These are phyloP conservation scores for Pichiaceae sp. DNA, from an alignment of 1,139 yeast species.

Conservation along the genomic window DNA sequence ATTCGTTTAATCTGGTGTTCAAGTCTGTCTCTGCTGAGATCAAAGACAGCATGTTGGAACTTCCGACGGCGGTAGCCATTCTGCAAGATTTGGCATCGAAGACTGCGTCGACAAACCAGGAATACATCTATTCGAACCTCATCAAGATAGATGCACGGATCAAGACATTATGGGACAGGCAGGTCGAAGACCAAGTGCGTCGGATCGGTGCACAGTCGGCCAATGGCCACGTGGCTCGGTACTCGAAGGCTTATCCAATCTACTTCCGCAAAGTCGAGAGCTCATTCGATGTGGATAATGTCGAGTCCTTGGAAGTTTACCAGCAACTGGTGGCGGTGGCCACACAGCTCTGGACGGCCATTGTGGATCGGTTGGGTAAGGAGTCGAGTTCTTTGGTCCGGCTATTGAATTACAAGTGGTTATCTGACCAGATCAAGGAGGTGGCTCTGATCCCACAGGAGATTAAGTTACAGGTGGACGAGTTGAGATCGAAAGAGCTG, in stretches of 20 bases:
- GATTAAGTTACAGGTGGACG: conserved; percentile 18
- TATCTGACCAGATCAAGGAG: conserved; percentile 19
- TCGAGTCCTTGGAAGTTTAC: conserved; percentile 9
- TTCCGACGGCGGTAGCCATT: conserved; percentile 34
- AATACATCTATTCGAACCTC: conserved; percentile 49
- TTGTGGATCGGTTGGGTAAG: conserved; percentile 8
- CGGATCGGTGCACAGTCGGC: conserved; percentile 34
- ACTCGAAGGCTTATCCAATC: conserved; percentile 36
- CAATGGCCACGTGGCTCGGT: conserved; percentile 30
- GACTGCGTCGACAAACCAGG: conserved; percentile 52
- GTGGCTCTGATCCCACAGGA: conserved; percentile 14
- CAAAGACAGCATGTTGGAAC: conserved; percentile 29
- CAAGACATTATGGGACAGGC: conserved; percentile 49
- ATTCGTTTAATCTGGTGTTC: conserved; percentile 35
- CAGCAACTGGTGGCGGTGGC: conserved; percentile 12
- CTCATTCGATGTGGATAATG: conserved; percentile 15
- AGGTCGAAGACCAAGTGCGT: conserved; percentile 46
- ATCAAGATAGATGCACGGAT: conserved; percentile 46
- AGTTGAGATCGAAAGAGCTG: conserved; percentile 16
- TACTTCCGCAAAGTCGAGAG: conserved; percentile 31
- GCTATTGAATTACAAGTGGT: conserved; percentile 23
- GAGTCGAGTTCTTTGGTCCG: conserved; percentile 10
- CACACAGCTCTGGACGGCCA: conserved; percentile 13
- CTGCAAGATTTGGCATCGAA: conserved; percentile 30
- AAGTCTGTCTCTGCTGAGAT: conserved; percentile 27